These are phyloP conservation scores for Coprinopsis strossmayeri DNA, from an alignment of 768 basidiomycete species.

Conservation along the genomic window DNA sequence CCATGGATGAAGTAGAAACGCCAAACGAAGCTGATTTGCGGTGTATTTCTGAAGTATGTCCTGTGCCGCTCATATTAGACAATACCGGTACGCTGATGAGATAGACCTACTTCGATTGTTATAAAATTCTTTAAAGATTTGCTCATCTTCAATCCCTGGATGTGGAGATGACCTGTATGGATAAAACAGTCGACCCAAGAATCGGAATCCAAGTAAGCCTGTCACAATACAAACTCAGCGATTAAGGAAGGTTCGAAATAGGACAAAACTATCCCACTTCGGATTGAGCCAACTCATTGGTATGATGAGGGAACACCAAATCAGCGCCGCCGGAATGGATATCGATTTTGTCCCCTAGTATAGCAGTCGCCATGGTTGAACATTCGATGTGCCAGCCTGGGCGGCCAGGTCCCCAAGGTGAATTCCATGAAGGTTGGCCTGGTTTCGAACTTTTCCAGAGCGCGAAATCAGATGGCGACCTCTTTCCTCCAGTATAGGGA, in stretches of 20 bases:
- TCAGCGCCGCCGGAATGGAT: constrained; percentile 98
- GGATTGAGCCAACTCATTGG: constrained; percentile 96
- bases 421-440: constrained; percentile 95
- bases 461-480: constrained; percentile 87
- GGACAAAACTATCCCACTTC: constrained; percentile 75
- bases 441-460: constrained; percentile 97
- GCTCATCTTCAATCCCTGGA: constrained; percentile 98
- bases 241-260: constrained; percentile 62
- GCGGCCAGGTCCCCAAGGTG: constrained; percentile 92
- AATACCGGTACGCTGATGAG: too few relatives aligned
- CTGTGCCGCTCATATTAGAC: constrained; percentile 30
- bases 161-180: constrained; percentile 97
- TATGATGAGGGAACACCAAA: constrained; percentile 98
- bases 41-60: constrained; percentile 82
- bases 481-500: too few relatives aligned
- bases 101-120: constrained; percentile 84
- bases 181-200: constrained; percentile 99
- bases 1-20: constrained; percentile 90
- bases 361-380: constrained; percentile 93
- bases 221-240: neutral
- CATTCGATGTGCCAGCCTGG: constrained; percentile 99
- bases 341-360: constrained; percentile 89
- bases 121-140: constrained; percentile 99
- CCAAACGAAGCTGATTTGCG: constrained; percentile 83
- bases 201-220: constrained; percentile 90